phyloP scores from a whole-genome alignment of 257 asterid genomes.

The Ligustrum vulgare region DNA sequence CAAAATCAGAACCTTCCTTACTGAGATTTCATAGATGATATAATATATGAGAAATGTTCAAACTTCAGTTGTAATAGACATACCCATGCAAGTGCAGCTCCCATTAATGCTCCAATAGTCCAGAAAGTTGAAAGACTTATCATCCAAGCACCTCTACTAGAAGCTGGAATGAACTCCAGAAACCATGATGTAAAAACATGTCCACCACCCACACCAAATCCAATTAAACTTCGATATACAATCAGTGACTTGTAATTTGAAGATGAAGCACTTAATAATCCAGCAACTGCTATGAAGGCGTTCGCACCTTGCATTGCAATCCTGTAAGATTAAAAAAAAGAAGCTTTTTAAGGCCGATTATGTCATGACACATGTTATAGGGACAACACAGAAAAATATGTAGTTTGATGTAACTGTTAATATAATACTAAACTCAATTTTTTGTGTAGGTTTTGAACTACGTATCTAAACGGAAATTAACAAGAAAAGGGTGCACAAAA shows the following conservation, averaged over 20 bases:
- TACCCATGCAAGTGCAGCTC: slow-evolving; percentile 57
- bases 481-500: too few relatives aligned
- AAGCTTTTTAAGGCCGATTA: neutral
- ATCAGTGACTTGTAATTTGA: slow-evolving; percentile 31
- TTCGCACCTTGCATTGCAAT: slow-evolving; percentile 11
- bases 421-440: neutral
- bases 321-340: slow-evolving; percentile 11
- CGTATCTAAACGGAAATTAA: neutral
- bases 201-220: slow-evolving; percentile 49
- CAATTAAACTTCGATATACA: slow-evolving; percentile 38
- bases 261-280: slow-evolving; percentile 29
- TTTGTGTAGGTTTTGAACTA: neutral
- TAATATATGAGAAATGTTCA: neutral
- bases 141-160: slow-evolving; percentile 52
- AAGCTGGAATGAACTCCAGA: slow-evolving; percentile 42
- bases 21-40: neutral
- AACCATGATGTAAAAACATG: slow-evolving; percentile 52
- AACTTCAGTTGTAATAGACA: slow-evolving; percentile 4
- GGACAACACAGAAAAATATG: neutral
- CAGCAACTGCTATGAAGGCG: slow-evolving; percentile 16
- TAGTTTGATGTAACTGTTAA: too few relatives aligned
- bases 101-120: slow-evolving; percentile 44
- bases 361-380: neutral
- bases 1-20: neutral
- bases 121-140: slow-evolving; percentile 36